Percentiles rank a stretch among this genome's conserved stretches.
Conservation (phyloP, 2,329 filamentous ascomycete species). For the Talaromyces sp. region DNA sequence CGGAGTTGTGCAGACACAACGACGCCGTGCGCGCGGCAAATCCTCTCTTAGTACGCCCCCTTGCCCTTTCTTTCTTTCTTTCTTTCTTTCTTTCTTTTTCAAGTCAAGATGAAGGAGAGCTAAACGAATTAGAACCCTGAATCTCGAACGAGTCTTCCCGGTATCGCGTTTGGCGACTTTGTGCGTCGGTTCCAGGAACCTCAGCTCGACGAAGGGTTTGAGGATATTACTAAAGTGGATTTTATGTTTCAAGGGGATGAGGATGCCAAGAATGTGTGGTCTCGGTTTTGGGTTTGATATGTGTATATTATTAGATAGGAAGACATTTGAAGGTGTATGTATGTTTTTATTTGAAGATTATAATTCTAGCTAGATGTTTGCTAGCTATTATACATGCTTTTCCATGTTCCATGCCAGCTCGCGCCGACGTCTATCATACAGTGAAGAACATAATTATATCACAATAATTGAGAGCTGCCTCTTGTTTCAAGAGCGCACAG, state of each 20-base stretch:
- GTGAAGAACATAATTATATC: neutral
- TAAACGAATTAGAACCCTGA: constrained; percentile 65
- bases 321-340: neutral
- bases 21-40: constrained; percentile 71
- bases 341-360: neutral
- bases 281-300: constrained; percentile 60
- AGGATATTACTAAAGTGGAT: constrained; percentile 67
- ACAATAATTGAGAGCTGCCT: neutral
- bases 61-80: too few species aligned
- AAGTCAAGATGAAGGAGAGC: constrained; percentile 2
- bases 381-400: neutral
- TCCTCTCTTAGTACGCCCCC: constrained; percentile 30
- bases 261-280: constrained; percentile 67
- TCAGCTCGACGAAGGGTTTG: constrained; percentile 69
- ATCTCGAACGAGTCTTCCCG: constrained; percentile 64
- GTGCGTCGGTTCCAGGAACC: constrained; percentile 68
- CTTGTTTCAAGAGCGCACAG: neutral
- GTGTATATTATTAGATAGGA: neutral
- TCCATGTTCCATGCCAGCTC: neutral
- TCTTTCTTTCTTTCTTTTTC: too few species aligned
- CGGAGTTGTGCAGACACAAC: constrained; percentile 74
- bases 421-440: neutral
- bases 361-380: neutral
- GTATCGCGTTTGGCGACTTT: constrained; percentile 74
- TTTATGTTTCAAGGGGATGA: constrained; percentile 69